A percentile compares a stretch with the other conserved stretches of the same genome.
phyloP scores from a whole-genome alignment of 2,329 filamentous ascomycete genomes.

The Aspergillus ustus region DNA sequence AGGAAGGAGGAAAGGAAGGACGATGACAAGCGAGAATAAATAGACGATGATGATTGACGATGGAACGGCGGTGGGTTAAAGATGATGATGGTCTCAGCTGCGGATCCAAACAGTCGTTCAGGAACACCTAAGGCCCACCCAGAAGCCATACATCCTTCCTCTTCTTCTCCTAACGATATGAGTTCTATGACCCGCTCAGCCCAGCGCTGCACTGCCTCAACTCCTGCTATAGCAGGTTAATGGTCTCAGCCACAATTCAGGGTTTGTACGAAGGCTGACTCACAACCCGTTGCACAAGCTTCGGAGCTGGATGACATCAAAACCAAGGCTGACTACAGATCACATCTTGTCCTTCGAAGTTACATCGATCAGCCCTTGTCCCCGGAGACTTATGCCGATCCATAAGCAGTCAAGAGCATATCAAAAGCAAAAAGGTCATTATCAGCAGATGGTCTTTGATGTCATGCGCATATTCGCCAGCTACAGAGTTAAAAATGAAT shows the following conservation, averaged over 20 bases:
- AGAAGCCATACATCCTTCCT: not conserved
- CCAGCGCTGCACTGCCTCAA: slow-evolving; percentile 4
- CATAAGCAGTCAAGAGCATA: not conserved
- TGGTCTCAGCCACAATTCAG: not conserved
- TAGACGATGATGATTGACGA: not conserved
- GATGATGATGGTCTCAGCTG: not conserved
- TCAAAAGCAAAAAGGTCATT: not conserved
- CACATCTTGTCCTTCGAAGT: not conserved
- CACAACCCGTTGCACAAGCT: not conserved
- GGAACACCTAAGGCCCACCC: not conserved
- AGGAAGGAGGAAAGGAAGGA: not conserved
- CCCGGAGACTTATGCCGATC: not conserved
- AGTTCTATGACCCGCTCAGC: not conserved
- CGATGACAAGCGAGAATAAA: not conserved
- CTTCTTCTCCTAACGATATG: not conserved
- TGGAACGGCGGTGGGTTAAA: not conserved
- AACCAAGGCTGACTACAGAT: not conserved
- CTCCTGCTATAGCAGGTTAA: not conserved
- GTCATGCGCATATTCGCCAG: not conserved
- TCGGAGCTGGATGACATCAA: not conserved
- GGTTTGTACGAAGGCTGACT: not conserved
- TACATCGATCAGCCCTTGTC: not conserved
- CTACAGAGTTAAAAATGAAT: not conserved
- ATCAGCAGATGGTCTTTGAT: slow-evolving; percentile 6
- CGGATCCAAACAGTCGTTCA: slow-evolving; percentile 1